A percentile compares a stretch with the other conserved stretches of the same genome.
phyloP scores from a whole-genome alignment of 129 eudicot genomes.

The Heracleum sosnowskyi region DNA sequence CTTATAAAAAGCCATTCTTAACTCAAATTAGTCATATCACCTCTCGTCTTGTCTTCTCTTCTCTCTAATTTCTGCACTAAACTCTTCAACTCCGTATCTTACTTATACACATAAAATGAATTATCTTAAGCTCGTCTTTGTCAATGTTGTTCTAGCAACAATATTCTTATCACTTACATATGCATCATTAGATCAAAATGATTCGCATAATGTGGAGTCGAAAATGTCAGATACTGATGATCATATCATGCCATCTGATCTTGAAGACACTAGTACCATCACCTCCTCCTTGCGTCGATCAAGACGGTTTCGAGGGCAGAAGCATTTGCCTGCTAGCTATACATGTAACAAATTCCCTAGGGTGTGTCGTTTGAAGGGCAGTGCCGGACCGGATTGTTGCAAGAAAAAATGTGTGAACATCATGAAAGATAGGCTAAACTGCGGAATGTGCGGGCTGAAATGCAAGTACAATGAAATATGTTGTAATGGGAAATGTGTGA shows the following conservation, averaged over 20 bases:
- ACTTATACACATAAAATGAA: constrained; percentile 1
- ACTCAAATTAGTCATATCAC: not conserved
- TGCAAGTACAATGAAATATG: constrained; percentile 37
- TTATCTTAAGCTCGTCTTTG: constrained; percentile 6
- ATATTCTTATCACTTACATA: not conserved
- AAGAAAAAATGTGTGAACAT: not conserved
- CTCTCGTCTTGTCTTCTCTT: not conserved
- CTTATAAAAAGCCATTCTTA: not conserved
- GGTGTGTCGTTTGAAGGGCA: constrained; percentile 2
- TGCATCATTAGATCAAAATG: not conserved
- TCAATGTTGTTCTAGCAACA: not conserved
- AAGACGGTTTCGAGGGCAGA: not conserved
- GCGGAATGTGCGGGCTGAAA: constrained; percentile 34
- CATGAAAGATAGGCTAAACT: constrained; percentile 20
- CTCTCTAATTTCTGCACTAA: not conserved
- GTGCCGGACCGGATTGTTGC: constrained; percentile 7
- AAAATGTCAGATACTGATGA: not conserved
- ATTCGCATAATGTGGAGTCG: not conserved
- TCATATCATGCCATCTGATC: not conserved
- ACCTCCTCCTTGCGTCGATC: not conserved
- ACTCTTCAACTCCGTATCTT: not conserved
- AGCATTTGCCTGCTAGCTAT: not conserved
- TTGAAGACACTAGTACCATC: not conserved
- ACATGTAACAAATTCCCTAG: constrained; percentile 8
- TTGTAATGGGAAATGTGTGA: constrained; percentile 35